Conservation (phyloP, 1,139 yeast genomes). For the Suhomyces panamericanus region DNA sequence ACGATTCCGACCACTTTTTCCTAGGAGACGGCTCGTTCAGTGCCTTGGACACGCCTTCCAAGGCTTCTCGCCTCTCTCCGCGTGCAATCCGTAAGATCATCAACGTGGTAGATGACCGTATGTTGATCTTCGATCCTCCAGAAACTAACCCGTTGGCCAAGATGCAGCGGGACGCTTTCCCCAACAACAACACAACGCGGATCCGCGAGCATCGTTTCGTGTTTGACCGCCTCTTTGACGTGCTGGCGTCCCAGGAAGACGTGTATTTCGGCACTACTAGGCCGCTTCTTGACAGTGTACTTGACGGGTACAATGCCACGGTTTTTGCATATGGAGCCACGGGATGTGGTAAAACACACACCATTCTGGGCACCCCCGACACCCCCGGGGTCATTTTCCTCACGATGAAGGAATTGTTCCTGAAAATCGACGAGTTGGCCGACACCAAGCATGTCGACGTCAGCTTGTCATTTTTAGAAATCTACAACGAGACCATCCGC, state of each 20-base stretch:
- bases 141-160: constrained; percentile 66
- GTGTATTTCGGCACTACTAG: constrained; percentile 68
- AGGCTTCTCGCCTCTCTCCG: constrained; percentile 29
- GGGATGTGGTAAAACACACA: constrained; percentile 97
- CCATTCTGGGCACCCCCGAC: constrained; percentile 74
- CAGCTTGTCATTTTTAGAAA: constrained; percentile 75
- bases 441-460: constrained; percentile 63
- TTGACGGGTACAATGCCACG: constrained; percentile 87
- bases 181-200: constrained; percentile 45
- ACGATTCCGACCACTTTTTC: constrained; percentile 41
- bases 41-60: constrained; percentile 14
- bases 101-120: constrained; percentile 81
- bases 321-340: constrained; percentile 98
- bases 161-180: constrained; percentile 61
- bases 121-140: constrained; percentile 89
- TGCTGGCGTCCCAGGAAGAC: constrained; percentile 59
- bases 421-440: constrained; percentile 51
- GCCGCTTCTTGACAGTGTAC: constrained; percentile 69
- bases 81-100: constrained; percentile 69
- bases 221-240: constrained; percentile 78
- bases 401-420: constrained; percentile 75
- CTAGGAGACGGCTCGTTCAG: constrained; percentile 59
- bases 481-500: constrained; percentile 84
- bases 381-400: constrained; percentile 80
- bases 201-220: constrained; percentile 77